Evolutionary conservation across 345 rosid species (phyloP).

Genomic region (Orychophragmus violaceus): DNA sequence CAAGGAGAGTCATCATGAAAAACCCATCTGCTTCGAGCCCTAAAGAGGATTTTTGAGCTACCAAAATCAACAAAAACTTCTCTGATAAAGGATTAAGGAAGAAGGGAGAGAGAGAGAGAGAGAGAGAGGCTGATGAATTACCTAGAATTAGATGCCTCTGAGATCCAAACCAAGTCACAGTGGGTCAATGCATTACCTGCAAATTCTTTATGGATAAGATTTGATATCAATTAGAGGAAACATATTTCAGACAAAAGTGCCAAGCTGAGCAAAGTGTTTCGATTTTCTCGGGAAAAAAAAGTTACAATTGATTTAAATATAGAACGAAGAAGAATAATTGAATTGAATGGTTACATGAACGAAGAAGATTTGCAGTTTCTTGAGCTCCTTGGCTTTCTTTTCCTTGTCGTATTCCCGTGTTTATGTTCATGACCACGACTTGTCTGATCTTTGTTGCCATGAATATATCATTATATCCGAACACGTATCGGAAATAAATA

Average conservation of each 20-base stretch:
- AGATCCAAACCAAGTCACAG: conserved; percentile 21
- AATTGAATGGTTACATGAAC: conserved; percentile 17
- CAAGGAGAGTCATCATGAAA: too few relatives aligned
- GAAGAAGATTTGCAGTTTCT: conserved; percentile 23
- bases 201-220: background rate
- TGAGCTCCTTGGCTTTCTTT: background rate
- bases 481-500: conserved; percentile 8
- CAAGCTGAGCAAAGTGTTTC: background rate
- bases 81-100: background rate
- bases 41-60: background rate
- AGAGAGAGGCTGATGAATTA: background rate
- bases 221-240: conserved; percentile 7
- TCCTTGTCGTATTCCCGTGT: background rate
- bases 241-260: background rate
- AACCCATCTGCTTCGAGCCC: too few relatives aligned
- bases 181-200: conserved; percentile 9
- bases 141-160: conserved; percentile 14
- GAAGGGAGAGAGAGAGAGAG: background rate
- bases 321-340: background rate
- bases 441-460: conserved; percentile 21
- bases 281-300: background rate
- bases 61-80: background rate
- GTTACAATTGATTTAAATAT: background rate
- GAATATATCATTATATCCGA: conserved; percentile 15
- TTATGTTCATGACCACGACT: conserved; percentile 19